Evolutionary conservation across 1,139 yeast species (phyloP).

Genomic region (Kazachstania sp.): DNA sequence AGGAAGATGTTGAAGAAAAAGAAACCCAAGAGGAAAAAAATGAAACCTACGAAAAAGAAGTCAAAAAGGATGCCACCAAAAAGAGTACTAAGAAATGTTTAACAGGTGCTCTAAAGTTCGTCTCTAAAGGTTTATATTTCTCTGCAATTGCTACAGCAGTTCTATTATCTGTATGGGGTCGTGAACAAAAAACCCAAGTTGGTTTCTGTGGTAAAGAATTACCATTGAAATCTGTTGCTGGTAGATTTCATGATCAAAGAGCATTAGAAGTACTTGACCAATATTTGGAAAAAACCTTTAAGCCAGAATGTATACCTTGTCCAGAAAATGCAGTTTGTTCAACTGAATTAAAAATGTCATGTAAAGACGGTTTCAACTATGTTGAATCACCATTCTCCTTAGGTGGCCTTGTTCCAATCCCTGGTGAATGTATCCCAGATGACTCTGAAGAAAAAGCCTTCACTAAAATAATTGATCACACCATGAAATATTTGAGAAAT

Average conservation of each 20-base stretch:
- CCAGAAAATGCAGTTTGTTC: slow-evolving; percentile 71
- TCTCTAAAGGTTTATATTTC: not conserved
- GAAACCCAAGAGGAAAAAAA: not conserved
- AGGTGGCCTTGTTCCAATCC: slow-evolving; percentile 47
- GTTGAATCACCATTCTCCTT: slow-evolving; percentile 28
- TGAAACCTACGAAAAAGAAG: not conserved
- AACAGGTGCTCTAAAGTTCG: not conserved
- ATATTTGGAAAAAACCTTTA: slow-evolving; percentile 12
- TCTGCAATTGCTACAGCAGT: slow-evolving; percentile 9
- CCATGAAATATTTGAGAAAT: slow-evolving; percentile 50
- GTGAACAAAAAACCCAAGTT: slow-evolving; percentile 46
- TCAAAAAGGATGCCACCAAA: not conserved
- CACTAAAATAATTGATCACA: slow-evolving; percentile 51
- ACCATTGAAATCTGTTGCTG: slow-evolving; percentile 6
- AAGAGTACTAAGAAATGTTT: not conserved
- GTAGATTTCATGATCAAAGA: slow-evolving; percentile 4
- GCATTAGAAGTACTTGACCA: slow-evolving; percentile 1
- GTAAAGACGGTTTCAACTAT: slow-evolving; percentile 55
- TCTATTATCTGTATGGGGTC: slow-evolving; percentile 43
- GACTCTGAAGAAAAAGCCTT: slow-evolving; percentile 57
- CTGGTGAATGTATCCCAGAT: slow-evolving; percentile 59
- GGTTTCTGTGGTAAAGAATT: slow-evolving; percentile 56
- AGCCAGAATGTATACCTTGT: slow-evolving; percentile 63
- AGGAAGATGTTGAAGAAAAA: not conserved
- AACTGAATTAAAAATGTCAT: slow-evolving; percentile 44